phyloP scores from a whole-genome alignment of 345 rosid species.

The Aquilaria sinensis region DNA sequence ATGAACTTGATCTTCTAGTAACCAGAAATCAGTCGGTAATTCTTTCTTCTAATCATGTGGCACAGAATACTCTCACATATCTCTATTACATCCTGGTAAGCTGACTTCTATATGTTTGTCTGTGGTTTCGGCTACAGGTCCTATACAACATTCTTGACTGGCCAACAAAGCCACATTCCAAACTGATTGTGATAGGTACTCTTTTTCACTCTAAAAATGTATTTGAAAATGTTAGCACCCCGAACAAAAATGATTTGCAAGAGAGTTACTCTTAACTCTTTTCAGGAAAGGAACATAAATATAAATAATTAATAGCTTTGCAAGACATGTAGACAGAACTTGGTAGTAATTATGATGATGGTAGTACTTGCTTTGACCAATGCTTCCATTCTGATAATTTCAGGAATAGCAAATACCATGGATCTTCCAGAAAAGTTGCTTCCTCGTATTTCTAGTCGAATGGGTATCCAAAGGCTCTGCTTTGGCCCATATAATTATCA shows the following conservation, averaged over 20 bases:
- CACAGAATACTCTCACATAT: slow-evolving; percentile 3
- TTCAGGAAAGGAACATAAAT: not conserved
- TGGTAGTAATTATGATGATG: slow-evolving; percentile 1
- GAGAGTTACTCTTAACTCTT: not conserved
- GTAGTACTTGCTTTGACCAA: not conserved
- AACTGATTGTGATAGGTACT: slow-evolving; percentile 72
- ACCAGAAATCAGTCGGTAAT: slow-evolving; percentile 92
- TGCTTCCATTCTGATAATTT: slow-evolving; percentile 8
- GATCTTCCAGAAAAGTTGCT: slow-evolving; percentile 97
- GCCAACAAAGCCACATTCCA: slow-evolving; percentile 89
- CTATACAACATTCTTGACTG: slow-evolving; percentile 91
- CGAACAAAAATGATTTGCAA: too few relatives aligned
- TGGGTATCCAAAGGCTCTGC: slow-evolving; percentile 97
- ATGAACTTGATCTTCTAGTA: slow-evolving; percentile 94
- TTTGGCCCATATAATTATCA: slow-evolving; percentile 88
- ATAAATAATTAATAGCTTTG: too few relatives aligned
- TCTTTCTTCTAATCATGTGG: slow-evolving; percentile 12
- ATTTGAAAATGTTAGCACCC: too few relatives aligned
- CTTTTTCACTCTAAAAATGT: not conserved
- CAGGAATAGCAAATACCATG: slow-evolving; percentile 98
- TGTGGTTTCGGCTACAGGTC: slow-evolving; percentile 34
- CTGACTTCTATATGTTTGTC: slow-evolving; percentile 1
- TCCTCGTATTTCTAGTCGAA: slow-evolving; percentile 93
- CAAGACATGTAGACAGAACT: not conserved
- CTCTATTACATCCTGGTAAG: not conserved